Evolutionary conservation across 2,329 filamentous ascomycete genomes (phyloP).

Genomic region (Teratosphaeria gauchensis): DNA sequence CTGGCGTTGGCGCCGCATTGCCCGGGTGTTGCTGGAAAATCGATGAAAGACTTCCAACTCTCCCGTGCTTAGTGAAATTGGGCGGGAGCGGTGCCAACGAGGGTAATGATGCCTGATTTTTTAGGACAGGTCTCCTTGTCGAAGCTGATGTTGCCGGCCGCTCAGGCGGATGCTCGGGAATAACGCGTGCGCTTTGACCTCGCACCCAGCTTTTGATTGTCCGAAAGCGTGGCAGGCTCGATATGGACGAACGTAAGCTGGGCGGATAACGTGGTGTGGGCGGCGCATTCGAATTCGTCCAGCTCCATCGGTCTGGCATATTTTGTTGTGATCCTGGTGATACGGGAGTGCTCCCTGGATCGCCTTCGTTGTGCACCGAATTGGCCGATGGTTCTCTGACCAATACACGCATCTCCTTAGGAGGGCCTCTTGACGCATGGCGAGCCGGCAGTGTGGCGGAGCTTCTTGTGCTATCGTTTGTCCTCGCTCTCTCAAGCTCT

Average conservation of each 20-base stretch:
- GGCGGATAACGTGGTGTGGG: conserved; percentile 13
- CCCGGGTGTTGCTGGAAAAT: not conserved
- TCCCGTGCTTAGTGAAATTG: not conserved
- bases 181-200: conserved; percentile 8
- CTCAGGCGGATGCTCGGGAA: conserved; percentile 2
- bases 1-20: not conserved
- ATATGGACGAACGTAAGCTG: conserved; percentile 7
- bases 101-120: conserved; percentile 10
- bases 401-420: not conserved
- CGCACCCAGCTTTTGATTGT: conserved; percentile 9
- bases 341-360: not conserved
- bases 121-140: conserved; percentile 1
- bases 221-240: conserved; percentile 8
- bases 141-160: not conserved
- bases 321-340: not conserved
- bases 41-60: not conserved
- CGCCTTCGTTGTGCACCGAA: not conserved
- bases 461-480: not conserved
- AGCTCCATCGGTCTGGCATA: conserved; percentile 14
- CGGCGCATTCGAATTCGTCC: conserved; percentile 20
- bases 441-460: not conserved
- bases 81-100: conserved; percentile 2
- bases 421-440: not conserved
- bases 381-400: not conserved
- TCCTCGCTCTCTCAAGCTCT: not conserved